phyloP scores from a whole-genome alignment of 2,329 filamentous ascomycete genomes.

The Diaporthe australafricana region DNA sequence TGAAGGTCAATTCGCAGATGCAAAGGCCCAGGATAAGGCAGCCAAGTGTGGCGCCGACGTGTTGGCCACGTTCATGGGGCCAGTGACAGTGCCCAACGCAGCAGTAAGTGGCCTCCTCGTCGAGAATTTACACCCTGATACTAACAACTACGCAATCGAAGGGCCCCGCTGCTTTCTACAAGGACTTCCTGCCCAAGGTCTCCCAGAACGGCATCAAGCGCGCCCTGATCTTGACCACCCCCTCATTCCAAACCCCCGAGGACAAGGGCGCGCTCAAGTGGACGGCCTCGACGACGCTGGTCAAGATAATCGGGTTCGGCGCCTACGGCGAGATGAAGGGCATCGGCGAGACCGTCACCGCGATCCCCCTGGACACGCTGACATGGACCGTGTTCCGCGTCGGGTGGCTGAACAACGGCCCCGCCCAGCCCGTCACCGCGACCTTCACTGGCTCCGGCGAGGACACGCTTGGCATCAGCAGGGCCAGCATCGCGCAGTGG shows the following conservation, averaged over 20 bases:
- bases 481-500: not conserved
- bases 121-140: not conserved
- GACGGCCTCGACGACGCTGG: not conserved
- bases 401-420: conserved; percentile 2
- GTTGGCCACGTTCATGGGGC: not conserved
- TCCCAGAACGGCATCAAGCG: not conserved
- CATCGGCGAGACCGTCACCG: not conserved
- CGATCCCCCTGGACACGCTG: not conserved
- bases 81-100: not conserved
- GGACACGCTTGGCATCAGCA: not conserved
- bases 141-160: not conserved
- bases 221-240: not conserved
- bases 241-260: not conserved
- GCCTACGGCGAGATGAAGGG: not conserved
- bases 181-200: not conserved
- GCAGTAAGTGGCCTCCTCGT: not conserved
- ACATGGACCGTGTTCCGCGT: conserved; percentile 3
- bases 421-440: not conserved
- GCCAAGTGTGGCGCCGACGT: conserved; percentile 9
- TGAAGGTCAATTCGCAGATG: not conserved
- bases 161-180: not conserved
- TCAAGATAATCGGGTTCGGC: not conserved
- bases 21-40: not conserved
- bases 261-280: not conserved
- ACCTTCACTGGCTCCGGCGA: not conserved